A percentile compares a stretch with the other conserved stretches of the same genome.
phyloP scores from a whole-genome alignment of 2,329 filamentous ascomycete genomes.

The Phyllosticta citriasiana region DNA sequence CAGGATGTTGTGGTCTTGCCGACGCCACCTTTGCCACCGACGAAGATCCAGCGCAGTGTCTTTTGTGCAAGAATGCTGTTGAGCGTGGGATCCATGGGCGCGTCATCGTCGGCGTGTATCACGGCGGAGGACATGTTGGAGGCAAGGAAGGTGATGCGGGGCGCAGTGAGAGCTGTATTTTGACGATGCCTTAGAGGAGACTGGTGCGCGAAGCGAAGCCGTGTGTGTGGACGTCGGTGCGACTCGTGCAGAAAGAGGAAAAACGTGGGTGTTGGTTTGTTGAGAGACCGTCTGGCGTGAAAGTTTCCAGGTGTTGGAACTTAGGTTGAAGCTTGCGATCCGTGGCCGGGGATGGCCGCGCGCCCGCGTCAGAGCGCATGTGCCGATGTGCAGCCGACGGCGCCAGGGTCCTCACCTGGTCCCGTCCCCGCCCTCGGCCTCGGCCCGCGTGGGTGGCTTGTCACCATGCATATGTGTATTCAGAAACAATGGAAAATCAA shows the following conservation, averaged over 20 bases:
- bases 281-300: not conserved
- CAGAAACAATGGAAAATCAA: not conserved
- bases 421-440: no score
- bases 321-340: not conserved
- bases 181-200: not conserved
- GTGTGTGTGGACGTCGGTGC: not conserved
- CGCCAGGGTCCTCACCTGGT: not conserved
- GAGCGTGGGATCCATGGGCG: conserved; percentile 81
- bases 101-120: conserved; percentile 47
- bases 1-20: conserved; percentile 99
- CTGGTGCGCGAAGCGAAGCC: not conserved
- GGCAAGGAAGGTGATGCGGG: not conserved
- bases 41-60: conserved; percentile 95
- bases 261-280: not conserved
- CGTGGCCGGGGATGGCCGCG: no score
- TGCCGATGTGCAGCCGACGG: not conserved
- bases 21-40: conserved; percentile 95
- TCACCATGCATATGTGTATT: no score
- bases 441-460: not conserved
- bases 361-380: no score
- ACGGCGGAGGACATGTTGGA: conserved; percentile 28
- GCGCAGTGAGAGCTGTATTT: not conserved
- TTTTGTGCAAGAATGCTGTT: conserved; percentile 93
- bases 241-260: not conserved
- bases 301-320: conserved; percentile 1